These are phyloP conservation scores for Emergomyces africanus DNA, from an alignment of 2,329 filamentous ascomycete genomes.

Conservation along the genomic window DNA sequence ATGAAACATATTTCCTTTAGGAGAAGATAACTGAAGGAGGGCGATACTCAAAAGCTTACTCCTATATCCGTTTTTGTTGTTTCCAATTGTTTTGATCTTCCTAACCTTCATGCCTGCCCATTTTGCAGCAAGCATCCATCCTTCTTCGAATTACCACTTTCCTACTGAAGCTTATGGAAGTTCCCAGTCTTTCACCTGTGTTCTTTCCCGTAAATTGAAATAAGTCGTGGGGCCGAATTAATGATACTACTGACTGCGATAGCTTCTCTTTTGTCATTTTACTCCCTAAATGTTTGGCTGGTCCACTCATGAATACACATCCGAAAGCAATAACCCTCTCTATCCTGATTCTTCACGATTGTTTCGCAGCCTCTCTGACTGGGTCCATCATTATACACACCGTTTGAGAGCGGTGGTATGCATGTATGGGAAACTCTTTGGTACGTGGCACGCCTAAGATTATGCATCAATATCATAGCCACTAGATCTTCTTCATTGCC, in stretches of 20 bases:
- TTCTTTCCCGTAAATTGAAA: not conserved
- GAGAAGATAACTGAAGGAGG: not conserved
- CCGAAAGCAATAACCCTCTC: not conserved
- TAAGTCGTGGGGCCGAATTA: no score
- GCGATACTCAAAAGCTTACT: not conserved
- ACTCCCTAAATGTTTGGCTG: not conserved
- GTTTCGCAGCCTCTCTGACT: not conserved
- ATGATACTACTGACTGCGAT: not conserved
- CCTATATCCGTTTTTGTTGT: not conserved
- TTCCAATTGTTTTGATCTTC: not conserved
- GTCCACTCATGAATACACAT: not conserved
- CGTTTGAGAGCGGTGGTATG: not conserved
- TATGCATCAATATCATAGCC: not conserved
- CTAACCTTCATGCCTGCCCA: not conserved
- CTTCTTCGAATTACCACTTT: not conserved
- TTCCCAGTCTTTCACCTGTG: not conserved
- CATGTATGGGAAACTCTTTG: not conserved
- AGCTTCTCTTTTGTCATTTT: not conserved
- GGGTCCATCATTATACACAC: not conserved
- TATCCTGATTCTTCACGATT: not conserved
- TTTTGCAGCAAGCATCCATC: not conserved
- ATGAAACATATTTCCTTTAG: not conserved
- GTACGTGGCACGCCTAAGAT: not conserved
- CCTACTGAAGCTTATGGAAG: not conserved
- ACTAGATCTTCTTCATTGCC: not conserved